Evolutionary conservation across 2,329 filamentous ascomycete genomes (phyloP), one percentile per base, ranked within the genome.

Genomic region (Arthrinium phaeospermum): DNA sequence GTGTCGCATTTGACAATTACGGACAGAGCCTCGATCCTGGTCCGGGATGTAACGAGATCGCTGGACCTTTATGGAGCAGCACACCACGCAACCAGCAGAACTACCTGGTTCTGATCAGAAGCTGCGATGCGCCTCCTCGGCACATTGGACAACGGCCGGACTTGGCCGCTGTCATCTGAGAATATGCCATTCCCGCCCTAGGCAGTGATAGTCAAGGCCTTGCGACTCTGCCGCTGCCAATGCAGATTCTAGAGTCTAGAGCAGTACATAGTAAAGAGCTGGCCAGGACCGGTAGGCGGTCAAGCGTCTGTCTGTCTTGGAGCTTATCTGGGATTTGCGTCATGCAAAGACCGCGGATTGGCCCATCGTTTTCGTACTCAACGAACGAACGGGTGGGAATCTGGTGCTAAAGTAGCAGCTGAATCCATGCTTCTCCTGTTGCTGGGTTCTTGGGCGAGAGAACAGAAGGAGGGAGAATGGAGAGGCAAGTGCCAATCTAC

Each of bases 131-230:
- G 34, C 57, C 57, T 64, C 57, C 57, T 64, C 30, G 57, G 34
- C 57, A 64, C 57, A 64, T 41, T 22, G 57, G 57, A 64, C 34
- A 61, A 61, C 53, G 53, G 53, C 22, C 53, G 57, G 34, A 64
- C 57, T 64, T 64, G 57, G 57, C 57, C 57, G 30, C 57, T 64
- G 57, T 64, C 57, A 64, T 64, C 57, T 64, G 57, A 64, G 57
- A 64, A 41, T 41, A 22, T 49, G 46, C n/a, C 46, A 49, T 49
- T 51, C n/a, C 57, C 19, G 57, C 4, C 57, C 57, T 61, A 22
- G 57, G 34, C 34, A 61, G 53, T 37, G 53, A 61, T 61, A 37
- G 53, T 37, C 53, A 13, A n/a, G 53, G 30, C 53, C 16, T 37
- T 19, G 13, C 27, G 22, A n/a, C 6, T 34, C n/a, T 34, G 34